phyloP scores from a whole-genome alignment of 2,329 filamentous ascomycete genomes.

The Ophiostoma tasmaniense region DNA sequence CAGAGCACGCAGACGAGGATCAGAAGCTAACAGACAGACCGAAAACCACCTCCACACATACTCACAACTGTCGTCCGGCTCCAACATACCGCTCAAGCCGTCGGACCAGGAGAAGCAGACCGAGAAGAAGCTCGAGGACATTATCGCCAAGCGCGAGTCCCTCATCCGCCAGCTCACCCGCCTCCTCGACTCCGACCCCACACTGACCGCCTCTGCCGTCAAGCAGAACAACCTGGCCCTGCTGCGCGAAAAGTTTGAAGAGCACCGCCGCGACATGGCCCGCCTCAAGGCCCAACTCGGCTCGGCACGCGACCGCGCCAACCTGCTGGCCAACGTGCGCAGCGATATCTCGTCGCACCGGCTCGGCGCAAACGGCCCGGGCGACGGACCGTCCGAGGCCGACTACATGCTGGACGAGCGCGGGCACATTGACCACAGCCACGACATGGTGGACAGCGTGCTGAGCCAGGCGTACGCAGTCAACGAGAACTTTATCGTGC shows the following conservation, averaged over 20 bases:
- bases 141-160: slow-evolving; percentile 75
- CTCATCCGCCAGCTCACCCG: slow-evolving; percentile 76
- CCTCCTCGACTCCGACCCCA: slow-evolving; percentile 85
- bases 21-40: slow-evolving; percentile 46
- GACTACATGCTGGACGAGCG: slow-evolving; percentile 97
- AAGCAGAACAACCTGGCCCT: slow-evolving; percentile 94
- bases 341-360: slow-evolving; percentile 89
- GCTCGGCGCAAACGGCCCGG: slow-evolving; percentile 63
- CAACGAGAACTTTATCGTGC: slow-evolving; percentile 79
- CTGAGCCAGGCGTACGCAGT: slow-evolving; percentile 94
- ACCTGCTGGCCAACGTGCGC: slow-evolving; percentile 82
- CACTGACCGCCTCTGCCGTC: slow-evolving; percentile 79
- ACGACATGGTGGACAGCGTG: slow-evolving; percentile 82
- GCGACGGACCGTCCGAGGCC: slow-evolving; percentile 67
- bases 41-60: slow-evolving; percentile 77
- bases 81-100: slow-evolving; percentile 72
- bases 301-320: slow-evolving; percentile 75
- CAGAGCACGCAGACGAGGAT: background rate
- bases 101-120: slow-evolving; percentile 74
- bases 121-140: slow-evolving; percentile 72
- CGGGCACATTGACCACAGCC: slow-evolving; percentile 74
- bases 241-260: slow-evolving; percentile 78
- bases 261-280: slow-evolving; percentile 74
- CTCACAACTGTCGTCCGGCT: slow-evolving; percentile 77
- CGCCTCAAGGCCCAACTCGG: slow-evolving; percentile 66